Base-by-base conservation (phyloP, 1,284 basidiomycete genomes). In the Ustilago vetiveriae region DNA sequence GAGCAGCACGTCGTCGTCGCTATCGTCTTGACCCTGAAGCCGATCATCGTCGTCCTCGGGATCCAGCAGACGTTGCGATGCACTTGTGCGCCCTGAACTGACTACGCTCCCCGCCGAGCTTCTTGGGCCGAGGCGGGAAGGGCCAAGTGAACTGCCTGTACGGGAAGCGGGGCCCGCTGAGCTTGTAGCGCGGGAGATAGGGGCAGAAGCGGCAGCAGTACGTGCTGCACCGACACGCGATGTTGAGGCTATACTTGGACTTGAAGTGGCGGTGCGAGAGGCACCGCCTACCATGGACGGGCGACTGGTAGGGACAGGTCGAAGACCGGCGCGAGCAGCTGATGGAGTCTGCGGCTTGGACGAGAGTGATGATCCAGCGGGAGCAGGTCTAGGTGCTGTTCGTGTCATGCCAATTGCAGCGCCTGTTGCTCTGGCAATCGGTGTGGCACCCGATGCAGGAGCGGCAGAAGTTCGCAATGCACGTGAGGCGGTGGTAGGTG, bases 281-380 rank as follows among this genome's bases (percentile, higher is more conserved):
- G 58, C 53, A 17, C 38, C 56, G 7, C 55, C 38, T 9, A 57
- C 33, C 74, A 77, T 77, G 26, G 74, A 74, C 6, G 66, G 60
- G 14, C 75, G 57, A 17, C 65, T 54, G 16, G 52, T 47, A 3
- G 64, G 42, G 5, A 77, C 74, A 6, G 74, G 75, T 1, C 75
- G 57, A 10, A 77, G 63, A n/a, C 63, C 71, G 22, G 74, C 71
- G 19, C 66, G 50, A 1, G 70, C 74, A 6, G 70, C 55, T 11
- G 74, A 46, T 8, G 71, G 55, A 3, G 59, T 64, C 40, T 58
- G 60, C n/a, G 69, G 40, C 30, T 65, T 69, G 7, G 49, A 48
- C n/a, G 55, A 37, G 26, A 38, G 21, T 32, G 54, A 37, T 2
- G 21, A 5, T 44, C 52, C 29, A 17, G 56, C 26, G 9, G 54